Base-by-base conservation (phyloP, 768 basidiomycete species). In the Serendipita indica region DNA sequence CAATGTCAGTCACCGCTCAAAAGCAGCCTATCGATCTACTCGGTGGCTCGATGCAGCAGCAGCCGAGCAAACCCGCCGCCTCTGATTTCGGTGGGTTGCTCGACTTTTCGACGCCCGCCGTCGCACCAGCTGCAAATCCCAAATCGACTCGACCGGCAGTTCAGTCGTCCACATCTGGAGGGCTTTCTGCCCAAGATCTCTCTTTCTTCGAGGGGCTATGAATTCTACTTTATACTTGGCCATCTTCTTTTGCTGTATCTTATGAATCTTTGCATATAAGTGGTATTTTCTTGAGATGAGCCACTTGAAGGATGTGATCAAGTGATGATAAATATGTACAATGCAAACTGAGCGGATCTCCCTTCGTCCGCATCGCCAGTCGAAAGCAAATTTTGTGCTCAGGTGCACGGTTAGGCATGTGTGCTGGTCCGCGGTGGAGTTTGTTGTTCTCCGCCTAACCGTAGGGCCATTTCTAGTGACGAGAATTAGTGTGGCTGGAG, bases 121-220 rank as follows among this genome's bases (percentile, higher is more conserved):
- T 25, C 22, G 22, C 49, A 10, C 22, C 22, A 7, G 10, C 22
- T 30, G 32, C 7, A n/a, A 4, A 18, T 16, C 25, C 32, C 10
- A 30, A 10, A 16, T 27, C 49, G 25, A 28, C 25, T 20, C 22
- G 30, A 43, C 41, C 41, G 27, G 7, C n/a, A n/a, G 27, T 43
- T 18, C 18, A n/a, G 5, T 25, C 5, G 27, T 6, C 63, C 63
- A 65, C 64, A 20, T 69, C 65, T n/a, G 79, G 81, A 12, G 84
- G 83, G 3, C 68, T 90, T 54, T 85, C 83, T 2, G 88, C 86
- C 2, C 85, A 88, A 69, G 89, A 90, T 75, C 68, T 90, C 57
- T 87, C 83, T 16, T 91, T 92, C 69, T 92, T 91, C 67, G 89
- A 91, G 70, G 84, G 86, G 33, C 65, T 84, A 32, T 86, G 68